Base-by-base conservation (phyloP, 2,329 filamentous ascomycete genomes). In the Ilyonectria robusta region DNA sequence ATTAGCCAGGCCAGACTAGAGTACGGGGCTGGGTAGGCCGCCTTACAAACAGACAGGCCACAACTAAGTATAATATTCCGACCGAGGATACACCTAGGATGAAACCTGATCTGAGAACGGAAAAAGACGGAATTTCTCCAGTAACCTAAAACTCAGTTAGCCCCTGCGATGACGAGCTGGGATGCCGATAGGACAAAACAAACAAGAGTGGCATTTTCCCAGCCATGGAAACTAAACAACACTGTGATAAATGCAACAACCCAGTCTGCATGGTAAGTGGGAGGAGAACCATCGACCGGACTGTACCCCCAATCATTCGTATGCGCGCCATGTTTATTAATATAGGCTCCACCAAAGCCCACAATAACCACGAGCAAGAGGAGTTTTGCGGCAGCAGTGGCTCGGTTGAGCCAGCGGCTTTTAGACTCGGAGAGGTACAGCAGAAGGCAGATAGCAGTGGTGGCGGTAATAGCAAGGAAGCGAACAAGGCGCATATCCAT, bases 161-260 rank as follows among this genome's bases (percentile, higher is more conserved):
- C 33, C 7, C 6, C 19, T 26, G 9, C 10, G 3, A 15, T 17
- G 15, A 3, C 11, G 11, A 15, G n/a, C 3, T 17, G 15, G 35
- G 35, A 17, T 6, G 35, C 2, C 23, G 23, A 15, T 40, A 40
- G 35, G 35, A 15, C 35, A 40, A 1, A 47, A 47, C 55, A 6
- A 4, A 47, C 55, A 19, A 58, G 40, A 4, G 55, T 58, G 4
- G 55, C 55, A 21, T 58, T 58, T 7, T 58, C 55, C 55, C 55
- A 58, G 17, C 55, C 55, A 13, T 58, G 26, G 8, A 58, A 58
- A 23, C 55, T 58, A 10, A 35, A 58, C 4, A 58, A 23, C 6
- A 58, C 40, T 3, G 26, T 23, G 8, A 58, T 46, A 17, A 58
- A 46, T 13, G 55, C 55, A 26, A 26, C 23, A 26, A 26, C 23